Conservation (phyloP, 2,329 filamentous ascomycete species). For the Ceratocystis variospora region DNA sequence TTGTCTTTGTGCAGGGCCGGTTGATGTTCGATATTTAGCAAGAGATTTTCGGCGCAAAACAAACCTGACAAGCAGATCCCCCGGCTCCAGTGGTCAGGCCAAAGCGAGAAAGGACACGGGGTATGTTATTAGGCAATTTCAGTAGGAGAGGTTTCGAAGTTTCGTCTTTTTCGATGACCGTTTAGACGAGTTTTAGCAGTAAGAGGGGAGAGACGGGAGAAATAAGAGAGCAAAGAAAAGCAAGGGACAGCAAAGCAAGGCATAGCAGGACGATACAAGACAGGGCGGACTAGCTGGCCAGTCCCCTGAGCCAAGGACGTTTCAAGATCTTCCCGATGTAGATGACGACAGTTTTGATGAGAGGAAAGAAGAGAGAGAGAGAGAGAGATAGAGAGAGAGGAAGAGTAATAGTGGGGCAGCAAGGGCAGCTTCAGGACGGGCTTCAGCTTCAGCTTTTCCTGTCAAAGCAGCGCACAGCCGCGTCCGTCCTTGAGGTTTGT, state of each 20-base stretch:
- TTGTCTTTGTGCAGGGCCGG: background rate
- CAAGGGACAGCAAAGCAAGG: background rate
- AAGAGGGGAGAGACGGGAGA: background rate
- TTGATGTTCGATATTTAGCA: background rate
- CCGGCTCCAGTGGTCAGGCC: background rate
- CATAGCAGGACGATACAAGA: background rate
- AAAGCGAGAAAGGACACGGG: background rate
- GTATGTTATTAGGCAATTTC: background rate
- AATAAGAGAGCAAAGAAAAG: background rate
- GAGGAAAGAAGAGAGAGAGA: background rate
- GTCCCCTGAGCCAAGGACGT: background rate
- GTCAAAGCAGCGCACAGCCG: background rate
- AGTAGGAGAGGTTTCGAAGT: background rate
- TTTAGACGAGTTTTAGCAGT: background rate
- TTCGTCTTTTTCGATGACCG: background rate
- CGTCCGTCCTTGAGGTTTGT: background rate
- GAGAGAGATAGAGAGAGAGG: background rate
- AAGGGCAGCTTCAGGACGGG: background rate
- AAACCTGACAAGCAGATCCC: too few relatives aligned
- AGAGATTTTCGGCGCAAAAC: background rate
- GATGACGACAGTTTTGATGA: background rate
- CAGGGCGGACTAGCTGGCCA: background rate
- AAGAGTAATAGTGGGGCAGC: background rate
- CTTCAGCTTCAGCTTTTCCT: background rate
- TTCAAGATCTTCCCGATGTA: conserved; percentile 4